Evolutionary conservation across 2,329 filamentous ascomycete species (phyloP).

Genomic region (Triangularia verruculosa): DNA sequence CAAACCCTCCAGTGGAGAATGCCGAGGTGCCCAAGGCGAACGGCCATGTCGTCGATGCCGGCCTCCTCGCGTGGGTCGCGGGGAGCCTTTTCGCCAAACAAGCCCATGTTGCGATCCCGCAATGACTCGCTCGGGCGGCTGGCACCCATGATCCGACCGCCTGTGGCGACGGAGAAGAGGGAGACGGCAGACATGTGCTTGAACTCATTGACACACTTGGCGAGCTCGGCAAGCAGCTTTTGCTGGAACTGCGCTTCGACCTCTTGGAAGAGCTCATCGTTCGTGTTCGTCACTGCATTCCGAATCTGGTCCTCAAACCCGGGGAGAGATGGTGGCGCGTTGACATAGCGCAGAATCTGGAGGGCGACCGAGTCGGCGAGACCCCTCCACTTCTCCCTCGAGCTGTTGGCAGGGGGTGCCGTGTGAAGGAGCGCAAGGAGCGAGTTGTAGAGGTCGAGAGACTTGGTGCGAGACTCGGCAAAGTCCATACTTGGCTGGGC

Average conservation of each 20-base stretch:
- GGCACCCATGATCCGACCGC: slow-evolving; percentile 42
- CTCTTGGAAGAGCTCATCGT: slow-evolving; percentile 45
- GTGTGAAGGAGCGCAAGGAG: slow-evolving; percentile 55
- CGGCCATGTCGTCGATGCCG: slow-evolving; percentile 65
- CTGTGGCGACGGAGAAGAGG: slow-evolving; percentile 55
- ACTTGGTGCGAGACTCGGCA: slow-evolving; percentile 42
- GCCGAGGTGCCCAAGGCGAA: slow-evolving; percentile 76
- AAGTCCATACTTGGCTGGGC: slow-evolving; percentile 39
- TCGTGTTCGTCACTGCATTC: slow-evolving; percentile 42
- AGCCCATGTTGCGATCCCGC: slow-evolving; percentile 22
- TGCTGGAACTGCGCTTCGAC: slow-evolving; percentile 49
- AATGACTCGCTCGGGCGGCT: slow-evolving; percentile 28
- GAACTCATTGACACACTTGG: slow-evolving; percentile 50
- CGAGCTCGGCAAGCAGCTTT: slow-evolving; percentile 48
- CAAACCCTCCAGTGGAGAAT: slow-evolving; percentile 90
- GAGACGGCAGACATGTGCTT: slow-evolving; percentile 50
- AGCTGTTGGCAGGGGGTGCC: slow-evolving; percentile 41
- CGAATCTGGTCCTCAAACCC: slow-evolving; percentile 50
- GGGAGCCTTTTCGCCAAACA: slow-evolving; percentile 30
- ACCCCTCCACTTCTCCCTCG: slow-evolving; percentile 49
- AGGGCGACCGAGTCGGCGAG: slow-evolving; percentile 54
- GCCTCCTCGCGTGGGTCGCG: slow-evolving; percentile 50
- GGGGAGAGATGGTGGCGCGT: slow-evolving; percentile 44
- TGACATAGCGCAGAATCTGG: slow-evolving; percentile 57
- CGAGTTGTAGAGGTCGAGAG: slow-evolving; percentile 50